Evolutionary conservation across 2,329 filamentous ascomycete species (phyloP).

Genomic region (Blastomyces emzantsi): DNA sequence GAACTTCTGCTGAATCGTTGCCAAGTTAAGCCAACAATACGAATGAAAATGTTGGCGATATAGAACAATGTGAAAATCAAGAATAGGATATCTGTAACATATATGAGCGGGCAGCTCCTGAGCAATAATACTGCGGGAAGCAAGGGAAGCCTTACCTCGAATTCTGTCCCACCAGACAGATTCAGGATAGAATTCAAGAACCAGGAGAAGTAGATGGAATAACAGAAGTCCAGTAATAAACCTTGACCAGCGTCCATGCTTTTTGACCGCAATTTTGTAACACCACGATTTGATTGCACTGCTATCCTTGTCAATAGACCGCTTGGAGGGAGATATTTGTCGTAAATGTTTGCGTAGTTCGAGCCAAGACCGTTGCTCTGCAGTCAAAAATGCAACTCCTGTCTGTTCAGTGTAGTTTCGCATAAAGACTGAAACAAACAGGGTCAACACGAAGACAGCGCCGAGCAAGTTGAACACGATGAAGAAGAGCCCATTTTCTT

Average conservation of each 20-base stretch:
- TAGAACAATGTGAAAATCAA: conserved; percentile 74
- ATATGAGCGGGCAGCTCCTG: not conserved
- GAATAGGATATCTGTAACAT: conserved; percentile 57
- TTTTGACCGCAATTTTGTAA: conserved; percentile 87
- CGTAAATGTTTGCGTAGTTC: conserved; percentile 84
- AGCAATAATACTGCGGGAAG: not conserved
- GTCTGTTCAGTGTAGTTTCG: conserved; percentile 99
- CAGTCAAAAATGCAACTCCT: conserved; percentile 88
- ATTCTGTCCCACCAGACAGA: conserved; percentile 58
- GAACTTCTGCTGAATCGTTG: conserved; percentile 82
- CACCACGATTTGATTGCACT: conserved; percentile 85
- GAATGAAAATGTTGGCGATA: conserved; percentile 69
- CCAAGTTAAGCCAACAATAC: conserved; percentile 85
- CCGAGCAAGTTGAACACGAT: conserved; percentile 93
- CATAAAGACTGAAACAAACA: conserved; percentile 99
- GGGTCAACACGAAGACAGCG: conserved; percentile 89
- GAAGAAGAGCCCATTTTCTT: conserved; percentile 90
- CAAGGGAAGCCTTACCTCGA: conserved; percentile 43
- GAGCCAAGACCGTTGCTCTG: conserved; percentile 93
- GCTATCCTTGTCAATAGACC: conserved; percentile 68
- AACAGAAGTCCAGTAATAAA: conserved; percentile 71
- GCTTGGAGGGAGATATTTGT: conserved; percentile 91
- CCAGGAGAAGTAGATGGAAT: conserved; percentile 70
- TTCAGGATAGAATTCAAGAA: conserved; percentile 78
- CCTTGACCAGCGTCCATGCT: conserved; percentile 84